phyloP scores from a whole-genome alignment of 1,284 basidiomycete species.

The Sanghuangporus baumii region DNA sequence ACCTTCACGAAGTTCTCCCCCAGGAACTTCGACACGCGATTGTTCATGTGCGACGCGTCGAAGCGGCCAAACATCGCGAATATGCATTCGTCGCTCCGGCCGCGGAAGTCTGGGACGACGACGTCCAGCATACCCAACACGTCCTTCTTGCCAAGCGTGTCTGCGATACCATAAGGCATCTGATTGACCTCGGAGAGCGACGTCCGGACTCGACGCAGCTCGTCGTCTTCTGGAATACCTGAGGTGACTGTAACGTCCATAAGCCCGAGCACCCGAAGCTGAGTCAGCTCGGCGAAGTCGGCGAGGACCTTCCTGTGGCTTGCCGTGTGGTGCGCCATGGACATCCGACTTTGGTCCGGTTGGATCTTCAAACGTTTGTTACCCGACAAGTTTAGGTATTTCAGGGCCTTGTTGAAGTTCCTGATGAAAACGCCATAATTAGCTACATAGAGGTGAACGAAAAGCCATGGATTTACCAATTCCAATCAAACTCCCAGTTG shows the following conservation, averaged over 20 bases:
- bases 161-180: slow-evolving; percentile 96
- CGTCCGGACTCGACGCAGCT: slow-evolving; percentile 89
- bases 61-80: slow-evolving; percentile 94
- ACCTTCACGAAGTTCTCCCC: slow-evolving; percentile 72
- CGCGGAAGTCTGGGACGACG: slow-evolving; percentile 86
- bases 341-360: slow-evolving; percentile 36
- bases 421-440: slow-evolving; percentile 42
- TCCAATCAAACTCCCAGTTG: slow-evolving; percentile 99
- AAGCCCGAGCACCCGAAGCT: slow-evolving; percentile 86
- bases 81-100: slow-evolving; percentile 76
- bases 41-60: slow-evolving; percentile 60
- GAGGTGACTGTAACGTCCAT: slow-evolving; percentile 97
- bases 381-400: slow-evolving; percentile 85
- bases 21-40: slow-evolving; percentile 69
- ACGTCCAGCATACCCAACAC: slow-evolving; percentile 89
- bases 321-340: slow-evolving; percentile 27
- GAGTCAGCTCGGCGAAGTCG: slow-evolving; percentile 81
- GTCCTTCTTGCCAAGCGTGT: slow-evolving; percentile 81
- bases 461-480: no score
- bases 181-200: slow-evolving; percentile 87
- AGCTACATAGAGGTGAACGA: no score
- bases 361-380: slow-evolving; percentile 89
- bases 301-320: slow-evolving; percentile 51
- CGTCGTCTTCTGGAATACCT: slow-evolving; percentile 85
- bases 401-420: slow-evolving; percentile 94